A percentile compares a stretch with the other conserved stretches of the same genome.
Conservation (phyloP, 768 basidiomycete species). For the Cubamyces sp. region DNA sequence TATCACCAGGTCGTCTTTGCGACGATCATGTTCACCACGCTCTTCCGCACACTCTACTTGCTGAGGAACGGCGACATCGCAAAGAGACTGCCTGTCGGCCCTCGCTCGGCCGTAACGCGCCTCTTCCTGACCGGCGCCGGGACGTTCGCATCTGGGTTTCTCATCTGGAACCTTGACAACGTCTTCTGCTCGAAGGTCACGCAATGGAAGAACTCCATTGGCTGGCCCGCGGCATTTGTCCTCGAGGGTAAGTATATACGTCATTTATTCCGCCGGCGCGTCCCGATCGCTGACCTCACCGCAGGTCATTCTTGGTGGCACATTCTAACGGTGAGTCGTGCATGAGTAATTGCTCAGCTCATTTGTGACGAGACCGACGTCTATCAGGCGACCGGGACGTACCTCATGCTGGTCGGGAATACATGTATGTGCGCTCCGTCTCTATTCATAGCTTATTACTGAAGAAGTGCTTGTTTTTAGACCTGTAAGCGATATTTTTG, state of each 20-base stretch:
- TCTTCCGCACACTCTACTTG: conserved; percentile 56
- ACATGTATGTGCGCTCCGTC: conserved; percentile 34
- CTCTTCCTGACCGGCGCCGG: conserved; percentile 57
- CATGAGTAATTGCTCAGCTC: background rate
- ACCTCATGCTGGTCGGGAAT: conserved; percentile 39
- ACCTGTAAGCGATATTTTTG: conserved; percentile 24
- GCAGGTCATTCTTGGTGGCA: conserved; percentile 80
- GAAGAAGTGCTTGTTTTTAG: conserved; percentile 22
- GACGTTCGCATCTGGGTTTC: conserved; percentile 66
- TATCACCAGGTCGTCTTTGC: conserved; percentile 83
- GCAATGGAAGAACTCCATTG: conserved; percentile 54
- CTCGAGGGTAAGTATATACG: conserved; percentile 53
- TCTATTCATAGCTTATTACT: background rate
- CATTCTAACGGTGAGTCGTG: conserved; percentile 55
- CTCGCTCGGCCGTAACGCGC: conserved; percentile 44
- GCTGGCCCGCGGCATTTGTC: conserved; percentile 69
- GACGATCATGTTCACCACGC: conserved; percentile 51
- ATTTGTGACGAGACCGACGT: conserved; percentile 4
- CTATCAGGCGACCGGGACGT: conserved; percentile 34
- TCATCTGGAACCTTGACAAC: conserved; percentile 83
- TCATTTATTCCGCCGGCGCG: background rate
- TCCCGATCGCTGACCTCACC: conserved; percentile 2
- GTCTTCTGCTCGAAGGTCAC: conserved; percentile 67
- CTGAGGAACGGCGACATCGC: conserved; percentile 48
- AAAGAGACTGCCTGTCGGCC: conserved; percentile 46